phyloP scores from a whole-genome alignment of 495 filamentous ascomycete genomes.

The Achaetomiella virescens region DNA sequence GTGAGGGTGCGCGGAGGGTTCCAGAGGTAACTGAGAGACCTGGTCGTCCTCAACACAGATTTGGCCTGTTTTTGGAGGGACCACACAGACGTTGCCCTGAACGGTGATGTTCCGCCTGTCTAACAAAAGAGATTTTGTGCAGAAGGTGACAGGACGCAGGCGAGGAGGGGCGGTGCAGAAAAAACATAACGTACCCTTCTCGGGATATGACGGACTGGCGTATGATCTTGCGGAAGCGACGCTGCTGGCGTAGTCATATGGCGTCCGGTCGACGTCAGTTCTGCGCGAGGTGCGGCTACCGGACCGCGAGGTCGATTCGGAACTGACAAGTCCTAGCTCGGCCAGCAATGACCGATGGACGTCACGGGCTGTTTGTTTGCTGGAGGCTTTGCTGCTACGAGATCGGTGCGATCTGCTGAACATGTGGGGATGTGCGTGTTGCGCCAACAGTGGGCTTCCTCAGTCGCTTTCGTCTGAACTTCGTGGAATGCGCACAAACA shows the following conservation, averaged over 20 bases:
- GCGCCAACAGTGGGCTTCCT: slow-evolving; percentile 7
- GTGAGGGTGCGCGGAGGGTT: slow-evolving; percentile 38
- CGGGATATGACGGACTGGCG: slow-evolving; percentile 31
- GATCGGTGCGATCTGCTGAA: slow-evolving; percentile 40
- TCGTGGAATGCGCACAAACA: neutral
- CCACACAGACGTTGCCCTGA: too few relatives aligned
- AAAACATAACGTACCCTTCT: slow-evolving; percentile 38
- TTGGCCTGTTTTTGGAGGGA: slow-evolving; percentile 7
- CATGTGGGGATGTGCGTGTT: slow-evolving; percentile 34
- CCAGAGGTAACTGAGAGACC: slow-evolving; percentile 35
- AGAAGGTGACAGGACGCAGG: neutral
- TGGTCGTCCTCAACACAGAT: slow-evolving; percentile 11
- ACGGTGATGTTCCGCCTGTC: neutral
- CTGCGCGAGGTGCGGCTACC: slow-evolving; percentile 27
- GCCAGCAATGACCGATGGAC: slow-evolving; percentile 33
- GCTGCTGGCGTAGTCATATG: slow-evolving; percentile 24
- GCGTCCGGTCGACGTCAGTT: slow-evolving; percentile 29
- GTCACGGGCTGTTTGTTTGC: slow-evolving; percentile 26
- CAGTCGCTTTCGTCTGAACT: neutral
- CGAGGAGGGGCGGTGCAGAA: neutral
- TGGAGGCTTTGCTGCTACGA: slow-evolving; percentile 27
- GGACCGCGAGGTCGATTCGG: slow-evolving; percentile 35
- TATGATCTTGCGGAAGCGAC: slow-evolving; percentile 22
- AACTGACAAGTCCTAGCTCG: slow-evolving; percentile 34
- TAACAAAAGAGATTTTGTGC: neutral